phyloP scores from a whole-genome alignment of 208 protist genomes.

The Crithidia expoeki region DNA sequence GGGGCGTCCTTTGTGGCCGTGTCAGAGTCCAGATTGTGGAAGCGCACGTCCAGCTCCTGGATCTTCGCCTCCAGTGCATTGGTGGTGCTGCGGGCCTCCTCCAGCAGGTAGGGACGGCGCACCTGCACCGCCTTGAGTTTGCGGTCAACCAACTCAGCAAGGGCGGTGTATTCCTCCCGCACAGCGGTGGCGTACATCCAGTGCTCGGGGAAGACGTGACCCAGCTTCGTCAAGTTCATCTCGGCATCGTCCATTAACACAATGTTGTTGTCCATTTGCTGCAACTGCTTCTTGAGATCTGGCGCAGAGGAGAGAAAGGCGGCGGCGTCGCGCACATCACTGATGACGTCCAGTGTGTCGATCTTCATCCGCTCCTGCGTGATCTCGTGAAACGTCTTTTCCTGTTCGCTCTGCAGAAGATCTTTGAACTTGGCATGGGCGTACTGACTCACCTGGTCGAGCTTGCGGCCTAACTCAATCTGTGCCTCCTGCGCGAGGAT shows the following conservation, averaged over 20 bases:
- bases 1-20: conserved; percentile 43
- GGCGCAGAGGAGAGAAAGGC: conserved; percentile 71
- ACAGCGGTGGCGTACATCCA: conserved; percentile 93
- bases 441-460: conserved; percentile 83
- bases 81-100: conserved; percentile 58
- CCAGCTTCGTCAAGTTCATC: conserved; percentile 85
- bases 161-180: conserved; percentile 92
- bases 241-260: conserved; percentile 85
- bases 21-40: conserved; percentile 47
- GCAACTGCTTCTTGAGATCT: conserved; percentile 77
- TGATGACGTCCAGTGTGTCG: conserved; percentile 92
- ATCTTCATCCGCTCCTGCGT: conserved; percentile 61
- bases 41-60: conserved; percentile 47
- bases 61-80: conserved; percentile 67
- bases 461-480: conserved; percentile 79
- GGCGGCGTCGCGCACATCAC: conserved; percentile 69
- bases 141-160: conserved; percentile 92
- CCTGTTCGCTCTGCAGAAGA: conserved; percentile 74
- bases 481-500: conserved; percentile 86
- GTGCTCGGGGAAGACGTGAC: conserved; percentile 90
- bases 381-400: conserved; percentile 55
- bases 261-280: conserved; percentile 50
- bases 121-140: conserved; percentile 90
- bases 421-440: conserved; percentile 84
- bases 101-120: conserved; percentile 66